Conservation (phyloP, 2,329 filamentous ascomycete species). For the Lasiodiplodia theobromae region DNA sequence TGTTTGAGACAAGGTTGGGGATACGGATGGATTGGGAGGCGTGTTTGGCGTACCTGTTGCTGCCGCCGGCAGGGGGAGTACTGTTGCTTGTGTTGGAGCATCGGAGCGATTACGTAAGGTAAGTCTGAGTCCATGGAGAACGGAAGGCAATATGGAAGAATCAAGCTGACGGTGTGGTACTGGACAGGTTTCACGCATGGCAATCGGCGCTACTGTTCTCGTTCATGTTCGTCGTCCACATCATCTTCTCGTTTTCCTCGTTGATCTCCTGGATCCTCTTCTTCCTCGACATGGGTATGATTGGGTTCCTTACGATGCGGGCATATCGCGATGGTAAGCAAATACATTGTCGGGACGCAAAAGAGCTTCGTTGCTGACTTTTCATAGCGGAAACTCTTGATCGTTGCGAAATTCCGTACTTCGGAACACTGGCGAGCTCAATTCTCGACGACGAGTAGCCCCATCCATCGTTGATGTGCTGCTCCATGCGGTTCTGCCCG, state of each 20-base stretch:
- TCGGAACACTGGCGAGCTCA: constrained; percentile 83
- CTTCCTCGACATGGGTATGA: constrained; percentile 75
- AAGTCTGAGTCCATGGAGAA: constrained; percentile 39
- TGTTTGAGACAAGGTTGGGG: constrained; percentile 89
- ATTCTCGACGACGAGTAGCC: constrained; percentile 85
- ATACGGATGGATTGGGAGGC: constrained; percentile 90
- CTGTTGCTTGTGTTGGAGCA: constrained; percentile 85
- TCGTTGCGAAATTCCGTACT: constrained; percentile 84
- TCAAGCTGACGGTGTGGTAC: constrained; percentile 11
- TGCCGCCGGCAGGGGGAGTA: constrained; percentile 87
- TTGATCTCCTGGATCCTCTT: constrained; percentile 87
- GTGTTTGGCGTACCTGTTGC: constrained; percentile 81
- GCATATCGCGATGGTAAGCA: constrained; percentile 80
- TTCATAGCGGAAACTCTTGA: constrained; percentile 64
- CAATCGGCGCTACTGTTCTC: constrained; percentile 87
- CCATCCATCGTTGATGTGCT: neutral
- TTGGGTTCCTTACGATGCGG: constrained; percentile 76
- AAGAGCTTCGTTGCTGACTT: neutral
- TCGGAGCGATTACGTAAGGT: constrained; percentile 97
- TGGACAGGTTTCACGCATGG: constrained; percentile 88
- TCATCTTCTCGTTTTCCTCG: constrained; percentile 84
- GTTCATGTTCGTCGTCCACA: constrained; percentile 74
- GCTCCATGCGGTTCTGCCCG: neutral
- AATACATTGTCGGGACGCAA: neutral
- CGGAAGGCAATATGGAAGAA: constrained; percentile 18